phyloP scores from a whole-genome alignment of 2,329 filamentous ascomycete genomes.

The Cordyceps sp. region DNA sequence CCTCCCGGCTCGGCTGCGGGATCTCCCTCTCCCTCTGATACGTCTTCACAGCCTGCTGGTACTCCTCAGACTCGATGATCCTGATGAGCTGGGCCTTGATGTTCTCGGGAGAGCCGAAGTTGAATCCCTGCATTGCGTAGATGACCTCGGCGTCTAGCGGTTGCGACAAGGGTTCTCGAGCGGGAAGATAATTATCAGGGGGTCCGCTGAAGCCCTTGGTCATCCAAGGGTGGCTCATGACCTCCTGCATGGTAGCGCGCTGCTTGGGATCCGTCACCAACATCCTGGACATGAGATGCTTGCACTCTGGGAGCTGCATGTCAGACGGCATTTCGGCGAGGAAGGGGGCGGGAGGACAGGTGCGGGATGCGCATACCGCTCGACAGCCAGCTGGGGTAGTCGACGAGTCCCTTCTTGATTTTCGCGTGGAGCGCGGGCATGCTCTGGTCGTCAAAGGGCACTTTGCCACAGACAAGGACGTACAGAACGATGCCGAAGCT shows the following conservation, averaged over 20 bases:
- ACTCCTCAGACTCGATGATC: constrained; percentile 86
- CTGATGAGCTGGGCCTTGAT: constrained; percentile 71
- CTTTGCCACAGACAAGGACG: constrained; percentile 91
- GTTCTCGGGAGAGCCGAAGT: constrained; percentile 76
- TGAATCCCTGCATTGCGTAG: constrained; percentile 92
- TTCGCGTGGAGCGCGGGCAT: constrained; percentile 98
- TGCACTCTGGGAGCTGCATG: constrained; percentile 51
- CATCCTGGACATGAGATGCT: constrained; percentile 84
- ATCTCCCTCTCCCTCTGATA: constrained; percentile 50
- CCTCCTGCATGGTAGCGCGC: constrained; percentile 74
- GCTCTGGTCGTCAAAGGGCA: constrained; percentile 96
- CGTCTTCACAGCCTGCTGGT: constrained; percentile 65
- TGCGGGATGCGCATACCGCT: constrained; percentile 38
- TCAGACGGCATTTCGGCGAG: constrained; percentile 16
- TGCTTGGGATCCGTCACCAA: constrained; percentile 84
- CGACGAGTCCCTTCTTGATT: constrained; percentile 92
- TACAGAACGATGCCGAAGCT: constrained; percentile 98
- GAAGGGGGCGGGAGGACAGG: not conserved
- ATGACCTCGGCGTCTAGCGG: constrained; percentile 74
- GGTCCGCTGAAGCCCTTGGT: constrained; percentile 74
- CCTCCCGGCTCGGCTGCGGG: constrained; percentile 38
- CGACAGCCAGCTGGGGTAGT: constrained; percentile 88
- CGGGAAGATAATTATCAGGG: constrained; percentile 77
- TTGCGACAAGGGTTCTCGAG: constrained; percentile 67
- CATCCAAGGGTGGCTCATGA: constrained; percentile 94